A percentile compares a stretch with the other conserved stretches of the same genome.
Conservation (phyloP, 306 rosid genomes). For the Cucurbita argyrosperma region DNA sequence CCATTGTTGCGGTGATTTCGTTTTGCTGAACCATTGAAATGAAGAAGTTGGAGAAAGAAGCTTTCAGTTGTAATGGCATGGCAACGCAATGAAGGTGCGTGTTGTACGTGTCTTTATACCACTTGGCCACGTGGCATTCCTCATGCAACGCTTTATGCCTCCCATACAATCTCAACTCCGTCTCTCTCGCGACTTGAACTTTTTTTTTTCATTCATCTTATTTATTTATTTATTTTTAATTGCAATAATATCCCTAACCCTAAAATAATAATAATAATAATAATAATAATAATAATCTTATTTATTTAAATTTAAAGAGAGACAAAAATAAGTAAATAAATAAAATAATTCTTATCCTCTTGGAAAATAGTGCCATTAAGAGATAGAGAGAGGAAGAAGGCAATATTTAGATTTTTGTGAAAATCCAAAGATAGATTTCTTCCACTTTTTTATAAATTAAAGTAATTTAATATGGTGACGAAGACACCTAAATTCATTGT, state of each 20-base stretch:
- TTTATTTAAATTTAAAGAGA: too few relatives aligned
- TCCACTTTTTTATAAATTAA: too few relatives aligned
- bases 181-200: not conserved
- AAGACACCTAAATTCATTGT: too few relatives aligned
- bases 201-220: not conserved
- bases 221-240: not conserved
- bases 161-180: not conserved
- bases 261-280: too few relatives aligned
- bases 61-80: not conserved
- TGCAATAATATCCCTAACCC: too few relatives aligned
- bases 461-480: too few relatives aligned
- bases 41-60: not conserved
- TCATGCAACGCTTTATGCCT: conserved; percentile 3
- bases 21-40: not conserved
- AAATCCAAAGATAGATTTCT: not conserved
- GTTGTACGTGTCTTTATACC: not conserved
- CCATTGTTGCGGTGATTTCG: conserved; percentile 6
- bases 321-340: too few relatives aligned
- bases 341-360: not conserved
- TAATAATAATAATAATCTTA: too few relatives aligned
- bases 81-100: not conserved
- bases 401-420: not conserved
- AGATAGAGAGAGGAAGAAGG: not conserved
- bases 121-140: not conserved
- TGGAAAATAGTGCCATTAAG: not conserved